Conservation (phyloP, 495 filamentous ascomycete species). For the Penicillium verhagenii region DNA sequence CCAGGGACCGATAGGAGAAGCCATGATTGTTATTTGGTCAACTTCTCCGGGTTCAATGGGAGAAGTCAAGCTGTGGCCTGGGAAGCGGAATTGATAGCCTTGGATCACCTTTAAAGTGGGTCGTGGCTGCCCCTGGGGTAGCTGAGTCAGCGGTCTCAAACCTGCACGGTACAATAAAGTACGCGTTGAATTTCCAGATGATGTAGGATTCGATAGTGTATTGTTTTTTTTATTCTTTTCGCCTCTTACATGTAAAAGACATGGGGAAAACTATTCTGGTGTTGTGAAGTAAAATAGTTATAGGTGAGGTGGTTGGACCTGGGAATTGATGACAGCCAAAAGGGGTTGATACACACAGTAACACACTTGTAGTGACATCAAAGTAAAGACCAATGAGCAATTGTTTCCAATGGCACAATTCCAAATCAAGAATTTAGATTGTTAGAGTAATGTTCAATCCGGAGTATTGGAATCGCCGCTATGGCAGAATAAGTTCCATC, state of each 20-base stretch:
- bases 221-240: background rate
- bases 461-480: too few species aligned
- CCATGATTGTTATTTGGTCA: constrained; percentile 9
- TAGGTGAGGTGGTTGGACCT: background rate
- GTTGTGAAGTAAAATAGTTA: background rate
- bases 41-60: background rate
- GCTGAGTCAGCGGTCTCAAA: constrained; percentile 28
- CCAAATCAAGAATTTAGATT: too few species aligned
- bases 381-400: background rate
- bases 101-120: background rate
- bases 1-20: constrained; percentile 44
- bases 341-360: too few species aligned
- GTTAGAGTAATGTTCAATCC: too few species aligned
- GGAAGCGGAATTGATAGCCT: background rate
- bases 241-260: background rate
- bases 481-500: too few species aligned
- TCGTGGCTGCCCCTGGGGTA: constrained; percentile 15
- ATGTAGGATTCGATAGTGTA: background rate
- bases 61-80: background rate
- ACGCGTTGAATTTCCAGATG: constrained; percentile 2
- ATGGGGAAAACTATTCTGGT: background rate
- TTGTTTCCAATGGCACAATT: background rate
- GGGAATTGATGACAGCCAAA: too few species aligned
- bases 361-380: background rate
- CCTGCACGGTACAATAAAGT: constrained; percentile 24